Evolutionary conservation across 176 grass and related monocot species (phyloP).

Genomic region (Oryza meyeriana): DNA sequence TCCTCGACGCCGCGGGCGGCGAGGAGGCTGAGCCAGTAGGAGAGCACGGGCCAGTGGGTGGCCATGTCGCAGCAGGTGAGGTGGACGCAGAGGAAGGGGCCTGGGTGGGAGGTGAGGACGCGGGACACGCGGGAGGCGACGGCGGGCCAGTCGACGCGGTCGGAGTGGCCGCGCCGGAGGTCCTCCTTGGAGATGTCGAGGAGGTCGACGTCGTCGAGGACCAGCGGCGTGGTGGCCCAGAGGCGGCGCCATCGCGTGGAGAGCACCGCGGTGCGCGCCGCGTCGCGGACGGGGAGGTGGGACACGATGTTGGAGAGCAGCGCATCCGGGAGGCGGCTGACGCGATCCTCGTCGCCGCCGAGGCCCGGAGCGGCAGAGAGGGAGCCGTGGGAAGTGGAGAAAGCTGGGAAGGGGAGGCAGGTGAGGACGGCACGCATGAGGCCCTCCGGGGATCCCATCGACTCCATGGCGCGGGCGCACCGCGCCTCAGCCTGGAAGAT

Average conservation of each 20-base stretch:
- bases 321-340: conserved; percentile 29
- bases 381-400: neutral
- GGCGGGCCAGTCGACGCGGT: neutral
- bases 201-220: conserved; percentile 38
- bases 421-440: neutral
- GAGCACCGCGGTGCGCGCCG: conserved; percentile 29
- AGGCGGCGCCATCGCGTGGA: conserved; percentile 43
- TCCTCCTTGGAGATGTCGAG: neutral
- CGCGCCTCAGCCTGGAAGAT: neutral
- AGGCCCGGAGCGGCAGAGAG: neutral
- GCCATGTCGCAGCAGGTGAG: conserved; percentile 12
- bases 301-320: conserved; percentile 27
- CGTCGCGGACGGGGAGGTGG: conserved; percentile 39
- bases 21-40: conserved; percentile 18
- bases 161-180: neutral
- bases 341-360: conserved; percentile 19
- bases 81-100: conserved; percentile 22
- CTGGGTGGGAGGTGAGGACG: neutral
- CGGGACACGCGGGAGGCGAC: neutral
- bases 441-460: neutral
- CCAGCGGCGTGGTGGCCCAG: conserved; percentile 25
- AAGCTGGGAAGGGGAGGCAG: neutral
- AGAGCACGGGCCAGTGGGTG: neutral
- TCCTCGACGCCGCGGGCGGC: neutral
- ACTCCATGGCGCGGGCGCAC: too few species aligned